These are phyloP conservation scores for Mycosarcoma mackinlayi DNA, from an alignment of 1,284 basidiomycete species.

Conservation along the genomic window DNA sequence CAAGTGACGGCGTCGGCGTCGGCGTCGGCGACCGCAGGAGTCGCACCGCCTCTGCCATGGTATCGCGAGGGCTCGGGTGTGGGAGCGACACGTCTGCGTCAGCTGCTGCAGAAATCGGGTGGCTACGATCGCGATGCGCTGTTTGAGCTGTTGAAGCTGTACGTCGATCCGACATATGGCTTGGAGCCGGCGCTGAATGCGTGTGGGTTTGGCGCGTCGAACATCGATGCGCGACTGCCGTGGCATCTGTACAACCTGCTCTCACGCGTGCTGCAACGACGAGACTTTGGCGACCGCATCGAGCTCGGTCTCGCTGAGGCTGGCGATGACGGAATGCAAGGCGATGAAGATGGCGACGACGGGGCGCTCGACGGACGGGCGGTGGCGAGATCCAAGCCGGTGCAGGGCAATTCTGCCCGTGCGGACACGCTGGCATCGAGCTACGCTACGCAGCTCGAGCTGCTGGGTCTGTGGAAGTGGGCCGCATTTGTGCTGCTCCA, in stretches of 20 bases:
- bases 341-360: slow-evolving; percentile 67
- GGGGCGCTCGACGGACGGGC: slow-evolving; percentile 73
- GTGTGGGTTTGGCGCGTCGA: slow-evolving; percentile 79
- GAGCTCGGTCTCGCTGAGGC: slow-evolving; percentile 65
- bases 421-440: slow-evolving; percentile 84
- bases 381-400: slow-evolving; percentile 1
- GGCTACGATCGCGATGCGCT: slow-evolving; percentile 75
- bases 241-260: slow-evolving; percentile 95
- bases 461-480: slow-evolving; percentile 82
- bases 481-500: slow-evolving; percentile 90
- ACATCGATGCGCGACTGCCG: slow-evolving; percentile 82
- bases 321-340: slow-evolving; percentile 63
- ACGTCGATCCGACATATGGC: slow-evolving; percentile 73
- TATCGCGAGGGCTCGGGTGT: slow-evolving; percentile 59
- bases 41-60: slow-evolving; percentile 66
- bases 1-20: slow-evolving; percentile 54
- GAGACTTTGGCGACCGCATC: slow-evolving; percentile 85
- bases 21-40: slow-evolving; percentile 29
- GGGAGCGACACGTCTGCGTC: slow-evolving; percentile 49
- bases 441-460: slow-evolving; percentile 89
- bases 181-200: slow-evolving; percentile 74
- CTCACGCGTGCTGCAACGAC: slow-evolving; percentile 80
- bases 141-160: slow-evolving; percentile 83
- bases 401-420: slow-evolving; percentile 71
- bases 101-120: slow-evolving; percentile 45